A percentile compares a stretch with the other conserved stretches of the same genome.
Evolutionary conservation across 2,329 filamentous ascomycete species (phyloP).

Genomic region (Chaetomium sp.): DNA sequence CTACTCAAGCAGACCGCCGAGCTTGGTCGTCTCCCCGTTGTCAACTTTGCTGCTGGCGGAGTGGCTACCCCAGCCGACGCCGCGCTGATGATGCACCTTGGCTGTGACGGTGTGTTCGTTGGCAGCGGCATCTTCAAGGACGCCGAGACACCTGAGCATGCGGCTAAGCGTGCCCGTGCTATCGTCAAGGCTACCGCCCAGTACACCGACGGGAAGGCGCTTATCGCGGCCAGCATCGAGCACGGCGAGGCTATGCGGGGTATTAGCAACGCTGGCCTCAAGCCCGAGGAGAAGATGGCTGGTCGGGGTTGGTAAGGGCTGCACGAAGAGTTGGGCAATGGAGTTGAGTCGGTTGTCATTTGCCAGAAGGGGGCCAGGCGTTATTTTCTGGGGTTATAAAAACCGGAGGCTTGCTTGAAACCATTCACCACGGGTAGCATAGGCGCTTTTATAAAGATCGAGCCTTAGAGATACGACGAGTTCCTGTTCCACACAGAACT

Average conservation of each 20-base stretch:
- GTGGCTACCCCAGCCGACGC: slow-evolving; percentile 98
- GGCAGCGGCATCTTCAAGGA: slow-evolving; percentile 93
- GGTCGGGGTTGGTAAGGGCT: slow-evolving; percentile 68
- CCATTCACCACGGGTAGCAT: no score
- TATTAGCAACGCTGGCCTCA: slow-evolving; percentile 77
- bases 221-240: slow-evolving; percentile 81
- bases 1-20: slow-evolving; percentile 82
- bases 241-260: slow-evolving; percentile 98
- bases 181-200: slow-evolving; percentile 94
- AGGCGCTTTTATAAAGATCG: no score
- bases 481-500: no score
- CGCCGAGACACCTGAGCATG: slow-evolving; percentile 58
- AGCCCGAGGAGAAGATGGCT: slow-evolving; percentile 73
- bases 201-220: slow-evolving; percentile 74
- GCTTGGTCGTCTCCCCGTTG: slow-evolving; percentile 82
- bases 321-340: not conserved
- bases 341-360: not conserved
- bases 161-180: slow-evolving; percentile 81
- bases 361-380: no score
- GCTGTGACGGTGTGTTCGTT: slow-evolving; percentile 96
- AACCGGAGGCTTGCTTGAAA: no score
- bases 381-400: no score
- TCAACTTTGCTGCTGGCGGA: slow-evolving; percentile 97
- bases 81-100: slow-evolving; percentile 95
- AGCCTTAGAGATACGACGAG: no score